Evolutionary conservation across 139 green algal species (phyloP).

Genomic region (Chlamydomonas urium): DNA sequence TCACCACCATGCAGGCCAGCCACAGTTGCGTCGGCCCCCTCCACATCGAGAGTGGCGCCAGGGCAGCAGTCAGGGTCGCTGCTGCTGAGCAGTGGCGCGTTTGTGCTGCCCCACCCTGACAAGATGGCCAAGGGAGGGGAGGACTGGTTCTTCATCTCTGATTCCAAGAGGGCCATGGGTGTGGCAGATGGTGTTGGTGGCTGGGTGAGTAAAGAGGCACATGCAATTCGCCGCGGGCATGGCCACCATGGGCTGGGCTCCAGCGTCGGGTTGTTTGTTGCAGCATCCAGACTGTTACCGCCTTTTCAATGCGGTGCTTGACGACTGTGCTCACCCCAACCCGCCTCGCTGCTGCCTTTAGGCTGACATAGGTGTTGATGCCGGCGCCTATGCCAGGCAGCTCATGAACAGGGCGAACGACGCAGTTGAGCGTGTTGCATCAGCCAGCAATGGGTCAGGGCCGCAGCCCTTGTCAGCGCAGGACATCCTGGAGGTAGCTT

Average conservation of each 20-base stretch:
- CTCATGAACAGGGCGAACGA: slow-evolving; percentile 68
- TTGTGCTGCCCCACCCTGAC: slow-evolving; percentile 78
- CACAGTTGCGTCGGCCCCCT: too few relatives aligned
- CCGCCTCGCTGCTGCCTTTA: too few relatives aligned
- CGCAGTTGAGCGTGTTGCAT: not conserved
- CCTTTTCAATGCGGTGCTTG: too few relatives aligned
- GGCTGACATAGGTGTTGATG: slow-evolving; percentile 65
- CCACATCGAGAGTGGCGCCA: too few relatives aligned
- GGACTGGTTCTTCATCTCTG: slow-evolving; percentile 78
- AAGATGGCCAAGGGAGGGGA: slow-evolving; percentile 77
- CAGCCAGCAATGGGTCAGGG: not conserved
- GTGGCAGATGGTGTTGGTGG: slow-evolving; percentile 86
- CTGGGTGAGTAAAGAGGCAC: slow-evolving; percentile 70
- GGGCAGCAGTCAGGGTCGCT: too few relatives aligned
- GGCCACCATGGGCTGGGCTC: slow-evolving; percentile 28
- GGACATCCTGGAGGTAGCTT: slow-evolving; percentile 16
- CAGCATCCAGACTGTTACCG: too few relatives aligned
- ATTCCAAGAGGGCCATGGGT: slow-evolving; percentile 49
- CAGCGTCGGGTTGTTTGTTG: too few relatives aligned
- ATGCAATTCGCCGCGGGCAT: not conserved
- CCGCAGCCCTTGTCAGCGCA: slow-evolving; percentile 8
- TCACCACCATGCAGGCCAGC: too few relatives aligned
- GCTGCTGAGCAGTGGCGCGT: slow-evolving; percentile 50
- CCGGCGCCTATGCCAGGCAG: slow-evolving; percentile 71
- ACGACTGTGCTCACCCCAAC: too few relatives aligned